Base-by-base conservation (phyloP, 768 basidiomycete species). In the Psilocybe tampanensis region DNA sequence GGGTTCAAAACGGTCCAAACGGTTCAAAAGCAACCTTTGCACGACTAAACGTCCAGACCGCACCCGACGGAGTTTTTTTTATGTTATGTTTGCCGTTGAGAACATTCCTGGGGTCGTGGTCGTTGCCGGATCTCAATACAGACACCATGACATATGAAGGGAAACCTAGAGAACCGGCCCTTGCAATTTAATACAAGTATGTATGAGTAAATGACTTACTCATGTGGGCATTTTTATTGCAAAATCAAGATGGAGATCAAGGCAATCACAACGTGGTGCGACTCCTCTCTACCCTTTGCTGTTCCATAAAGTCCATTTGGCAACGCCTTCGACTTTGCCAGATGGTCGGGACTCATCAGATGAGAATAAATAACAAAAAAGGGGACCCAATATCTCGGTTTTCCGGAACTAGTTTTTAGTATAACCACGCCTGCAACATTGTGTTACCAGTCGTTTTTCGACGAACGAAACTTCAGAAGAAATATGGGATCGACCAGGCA, bases 241-340 rank as follows among this genome's bases (percentile, higher is more conserved):
- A 33, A 51, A 36, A 45, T 45, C 34, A 50, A 34, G 44, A 17
- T 39, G 33, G 32, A 57, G 49, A n/a, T n/a, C n/a, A n/a, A n/a
- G 55, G 32, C 32, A 23, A 51, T 51, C 49, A 57, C 56, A 57
- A 57, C 56, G 50, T 50, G 55, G 47, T 2, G 29, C 17, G 29
- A 48, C 18, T 48, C 7, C 47, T 19, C 47, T 4, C 29, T 29
- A 9, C 29, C 8, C 29, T 29, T 18, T 18, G 29, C 8, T 8
- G 26, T 26, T 32, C 47, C 26, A 4, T n/a, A 32, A 48, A 33
- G 5, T 48, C 47, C 26, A 12, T 48, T 5, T n/a, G 26, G 47
- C 17, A 13, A 24, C 47, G n/a, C 8, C 24, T 45, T 45, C 44
- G 7, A 13, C n/a, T 13, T 29, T 15, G 29, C 29, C 47, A 18